These are phyloP conservation scores for Hibiscus mutabilis DNA, from an alignment of 345 rosid species.

Conservation along the genomic window DNA sequence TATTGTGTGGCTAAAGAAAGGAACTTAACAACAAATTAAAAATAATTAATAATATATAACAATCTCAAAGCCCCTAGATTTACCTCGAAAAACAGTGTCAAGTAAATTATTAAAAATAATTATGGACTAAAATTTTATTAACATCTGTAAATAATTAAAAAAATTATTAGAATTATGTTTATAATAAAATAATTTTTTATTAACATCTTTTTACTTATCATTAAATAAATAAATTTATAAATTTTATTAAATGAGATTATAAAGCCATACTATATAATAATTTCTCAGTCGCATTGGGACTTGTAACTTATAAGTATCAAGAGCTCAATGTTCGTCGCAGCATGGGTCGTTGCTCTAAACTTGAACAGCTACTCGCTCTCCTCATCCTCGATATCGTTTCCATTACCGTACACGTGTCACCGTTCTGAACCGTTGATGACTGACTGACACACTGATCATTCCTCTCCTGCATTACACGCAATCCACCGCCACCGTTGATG, in stretches of 20 bases:
- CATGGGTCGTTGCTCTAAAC: background rate
- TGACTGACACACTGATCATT: background rate
- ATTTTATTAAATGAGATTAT: too few species aligned
- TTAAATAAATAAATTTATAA: too few species aligned
- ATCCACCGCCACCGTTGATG: background rate
- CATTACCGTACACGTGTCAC: slow-evolving; percentile 9
- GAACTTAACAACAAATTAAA: background rate
- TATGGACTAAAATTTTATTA: background rate
- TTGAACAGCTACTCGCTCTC: background rate
- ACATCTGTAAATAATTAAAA: background rate
- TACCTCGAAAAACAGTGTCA: background rate
- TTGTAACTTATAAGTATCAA: background rate
- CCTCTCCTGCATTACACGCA: background rate
- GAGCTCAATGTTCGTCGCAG: background rate
- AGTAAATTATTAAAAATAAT: too few species aligned
- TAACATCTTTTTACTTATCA: too few species aligned
- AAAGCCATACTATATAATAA: too few species aligned
- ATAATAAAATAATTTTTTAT: too few species aligned
- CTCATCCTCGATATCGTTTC: background rate
- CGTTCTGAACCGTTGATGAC: background rate
- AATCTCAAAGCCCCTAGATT: background rate
- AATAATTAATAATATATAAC: slow-evolving; percentile 10
- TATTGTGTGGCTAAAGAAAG: background rate
- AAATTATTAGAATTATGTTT: too few species aligned
- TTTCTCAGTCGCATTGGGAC: background rate